Conservation (phyloP, 139 green algal species). For the Astrephomene gubernaculifera region DNA sequence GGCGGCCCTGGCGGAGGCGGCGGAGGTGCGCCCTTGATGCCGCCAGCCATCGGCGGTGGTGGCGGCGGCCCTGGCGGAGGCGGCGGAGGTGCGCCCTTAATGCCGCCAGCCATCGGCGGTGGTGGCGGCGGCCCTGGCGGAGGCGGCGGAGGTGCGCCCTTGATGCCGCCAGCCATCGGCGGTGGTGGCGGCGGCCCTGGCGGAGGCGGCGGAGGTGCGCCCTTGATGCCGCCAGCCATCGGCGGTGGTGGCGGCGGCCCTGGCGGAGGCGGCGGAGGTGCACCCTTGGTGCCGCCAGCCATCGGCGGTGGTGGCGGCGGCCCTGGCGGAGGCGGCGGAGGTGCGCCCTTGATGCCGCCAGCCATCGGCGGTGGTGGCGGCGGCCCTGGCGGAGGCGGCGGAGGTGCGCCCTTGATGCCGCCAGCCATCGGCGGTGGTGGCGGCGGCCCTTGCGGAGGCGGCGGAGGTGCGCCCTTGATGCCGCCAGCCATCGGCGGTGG, state of each 20-base stretch:
- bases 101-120: background rate
- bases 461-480: background rate
- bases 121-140: background rate
- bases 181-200: background rate
- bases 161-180: background rate
- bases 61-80: background rate
- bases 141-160: background rate
- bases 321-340: constrained; percentile 1
- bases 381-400: background rate
- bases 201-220: too few species aligned
- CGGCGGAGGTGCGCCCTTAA: background rate
- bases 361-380: background rate
- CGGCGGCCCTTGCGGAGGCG: too few species aligned
- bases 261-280: background rate
- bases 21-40: background rate
- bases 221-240: background rate
- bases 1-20: background rate
- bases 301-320: background rate
- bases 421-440: background rate
- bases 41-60: background rate
- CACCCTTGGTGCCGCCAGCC: background rate
- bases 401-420: background rate
- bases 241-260: too few species aligned
- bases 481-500: background rate
- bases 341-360: background rate